Conservation (phyloP, 2,329 filamentous ascomycete species). For the Aspergillus sp. region DNA sequence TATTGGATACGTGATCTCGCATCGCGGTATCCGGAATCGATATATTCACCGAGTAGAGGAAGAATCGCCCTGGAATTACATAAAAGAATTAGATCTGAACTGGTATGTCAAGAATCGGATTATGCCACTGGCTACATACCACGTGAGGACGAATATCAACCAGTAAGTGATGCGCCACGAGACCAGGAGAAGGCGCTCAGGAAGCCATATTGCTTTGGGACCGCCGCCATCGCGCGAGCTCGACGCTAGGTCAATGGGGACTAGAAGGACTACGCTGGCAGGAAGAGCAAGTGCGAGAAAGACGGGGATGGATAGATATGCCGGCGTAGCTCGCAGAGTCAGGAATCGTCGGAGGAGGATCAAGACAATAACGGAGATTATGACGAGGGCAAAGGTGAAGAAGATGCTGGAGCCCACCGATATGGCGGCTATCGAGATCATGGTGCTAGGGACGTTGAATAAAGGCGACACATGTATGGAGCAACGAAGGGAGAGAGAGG, state of each 20-base stretch:
- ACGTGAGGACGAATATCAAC: constrained; percentile 93
- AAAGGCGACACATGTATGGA: constrained; percentile 11
- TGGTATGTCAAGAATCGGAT: neutral
- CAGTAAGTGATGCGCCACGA: constrained; percentile 96
- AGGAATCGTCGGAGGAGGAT: constrained; percentile 87
- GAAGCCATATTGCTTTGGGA: constrained; percentile 82
- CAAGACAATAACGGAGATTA: constrained; percentile 74
- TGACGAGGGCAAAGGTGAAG: constrained; percentile 67
- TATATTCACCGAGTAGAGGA: constrained; percentile 89
- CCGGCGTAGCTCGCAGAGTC: constrained; percentile 84
- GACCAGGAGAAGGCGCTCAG: constrained; percentile 73
- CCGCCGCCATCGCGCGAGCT: constrained; percentile 72
- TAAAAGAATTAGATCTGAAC: constrained; percentile 7
- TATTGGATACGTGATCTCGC: constrained; percentile 78
- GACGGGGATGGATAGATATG: constrained; percentile 84
- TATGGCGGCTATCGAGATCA: constrained; percentile 36
- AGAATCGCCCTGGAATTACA: constrained; percentile 71
- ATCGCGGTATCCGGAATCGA: constrained; percentile 89
- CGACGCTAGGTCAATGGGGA: constrained; percentile 93
- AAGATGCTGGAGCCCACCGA: constrained; percentile 80
- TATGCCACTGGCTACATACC: constrained; percentile 54
- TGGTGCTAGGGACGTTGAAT: constrained; percentile 22
- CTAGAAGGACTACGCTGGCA: constrained; percentile 83
- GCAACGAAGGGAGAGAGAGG: constrained; percentile 11
- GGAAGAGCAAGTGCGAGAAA: constrained; percentile 96